Conservation (phyloP, 164 flowering plant species). For the Stephania yunnanensis region DNA sequence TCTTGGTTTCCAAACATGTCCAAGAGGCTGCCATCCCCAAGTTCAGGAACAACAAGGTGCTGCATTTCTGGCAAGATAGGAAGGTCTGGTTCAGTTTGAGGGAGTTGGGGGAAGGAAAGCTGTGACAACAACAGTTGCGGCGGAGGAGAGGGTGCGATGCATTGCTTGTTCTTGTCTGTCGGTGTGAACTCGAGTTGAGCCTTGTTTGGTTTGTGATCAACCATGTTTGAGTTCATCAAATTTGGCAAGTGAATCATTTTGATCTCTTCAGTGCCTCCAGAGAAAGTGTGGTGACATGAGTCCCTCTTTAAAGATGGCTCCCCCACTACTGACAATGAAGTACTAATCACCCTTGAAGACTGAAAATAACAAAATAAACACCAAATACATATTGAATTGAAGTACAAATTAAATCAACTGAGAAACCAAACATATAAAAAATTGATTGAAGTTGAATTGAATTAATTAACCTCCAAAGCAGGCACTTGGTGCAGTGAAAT, state of each 20-base stretch:
- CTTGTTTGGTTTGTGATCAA: conserved; percentile 16
- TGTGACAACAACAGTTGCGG: conserved; percentile 11
- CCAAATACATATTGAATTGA: neutral
- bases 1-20: conserved; percentile 29
- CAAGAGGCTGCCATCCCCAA: conserved; percentile 34
- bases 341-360: conserved; percentile 26
- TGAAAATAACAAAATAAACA: conserved; percentile 12
- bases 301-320: conserved; percentile 26
- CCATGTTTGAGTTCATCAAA: conserved; percentile 21
- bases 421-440: neutral
- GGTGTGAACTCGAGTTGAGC: conserved; percentile 16
- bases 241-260: conserved; percentile 38
- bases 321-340: conserved; percentile 19
- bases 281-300: conserved; percentile 23
- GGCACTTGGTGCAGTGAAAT: neutral
- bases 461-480: conserved; percentile 29
- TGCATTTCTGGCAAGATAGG: conserved; percentile 35
- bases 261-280: conserved; percentile 24
- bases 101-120: conserved; percentile 18
- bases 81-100: conserved; percentile 25
- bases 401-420: no score
- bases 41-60: conserved; percentile 22
- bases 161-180: conserved; percentile 14
- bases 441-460: neutral
- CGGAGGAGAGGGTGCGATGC: conserved; percentile 8